Evolutionary conservation across 2,329 filamentous ascomycete genomes (phyloP).

Genomic region (Rhinocladiella mackenziei): DNA sequence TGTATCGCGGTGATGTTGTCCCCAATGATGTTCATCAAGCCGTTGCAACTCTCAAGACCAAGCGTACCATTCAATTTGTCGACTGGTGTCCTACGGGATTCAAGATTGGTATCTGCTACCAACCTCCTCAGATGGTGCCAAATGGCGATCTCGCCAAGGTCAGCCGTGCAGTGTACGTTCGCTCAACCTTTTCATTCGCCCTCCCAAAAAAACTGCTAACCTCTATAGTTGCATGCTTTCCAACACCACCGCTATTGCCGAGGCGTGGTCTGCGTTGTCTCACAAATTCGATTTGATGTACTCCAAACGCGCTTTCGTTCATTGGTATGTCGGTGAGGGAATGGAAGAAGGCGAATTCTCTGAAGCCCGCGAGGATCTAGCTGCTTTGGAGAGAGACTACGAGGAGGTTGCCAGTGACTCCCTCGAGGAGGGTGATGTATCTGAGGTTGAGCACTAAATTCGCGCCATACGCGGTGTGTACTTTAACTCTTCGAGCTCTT

Average conservation of each 20-base stretch:
- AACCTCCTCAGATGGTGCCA: conserved; percentile 90
- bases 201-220: background rate
- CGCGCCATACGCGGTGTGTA: background rate
- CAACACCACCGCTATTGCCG: conserved; percentile 94
- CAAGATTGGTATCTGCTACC: conserved; percentile 99
- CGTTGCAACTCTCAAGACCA: conserved; percentile 96
- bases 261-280: conserved; percentile 94
- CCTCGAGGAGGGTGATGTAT: conserved; percentile 76
- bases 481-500: conserved; percentile 5
- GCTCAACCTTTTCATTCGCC: background rate
- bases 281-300: conserved; percentile 99
- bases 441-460: conserved; percentile 84
- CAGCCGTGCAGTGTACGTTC: conserved; percentile 89
- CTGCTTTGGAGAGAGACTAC: conserved; percentile 96
- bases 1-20: conserved; percentile 98
- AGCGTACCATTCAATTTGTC: conserved; percentile 98
- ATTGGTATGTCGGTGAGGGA: conserved; percentile 99
- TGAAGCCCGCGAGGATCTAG: conserved; percentile 96
- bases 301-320: conserved; percentile 99
- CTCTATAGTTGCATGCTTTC: conserved; percentile 76
- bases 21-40: conserved; percentile 91
- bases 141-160: conserved; percentile 97
- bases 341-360: conserved; percentile 99
- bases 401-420: conserved; percentile 97
- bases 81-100: conserved; percentile 99